Evolutionary conservation across 1,284 basidiomycete species (phyloP).

Genomic region (Moniliophthora roreri): DNA sequence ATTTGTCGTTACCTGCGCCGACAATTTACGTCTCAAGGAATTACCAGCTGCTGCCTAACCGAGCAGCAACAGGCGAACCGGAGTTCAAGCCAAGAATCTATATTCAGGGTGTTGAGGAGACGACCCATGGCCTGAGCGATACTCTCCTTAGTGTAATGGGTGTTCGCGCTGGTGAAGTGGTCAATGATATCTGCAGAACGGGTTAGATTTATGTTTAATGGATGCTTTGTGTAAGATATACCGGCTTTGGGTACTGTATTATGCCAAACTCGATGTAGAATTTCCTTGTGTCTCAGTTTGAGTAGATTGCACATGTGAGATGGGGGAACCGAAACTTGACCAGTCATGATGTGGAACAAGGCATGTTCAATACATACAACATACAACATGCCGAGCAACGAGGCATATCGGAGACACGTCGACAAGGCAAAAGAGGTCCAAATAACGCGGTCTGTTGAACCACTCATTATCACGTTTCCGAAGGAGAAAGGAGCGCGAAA

Average conservation of each 20-base stretch:
- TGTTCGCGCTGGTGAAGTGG: constrained; percentile 49
- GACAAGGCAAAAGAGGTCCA: neutral
- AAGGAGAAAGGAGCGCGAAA: neutral
- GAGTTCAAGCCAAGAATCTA: constrained; percentile 45
- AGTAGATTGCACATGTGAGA: too few species aligned
- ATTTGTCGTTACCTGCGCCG: constrained; percentile 21
- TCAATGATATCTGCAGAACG: constrained; percentile 35
- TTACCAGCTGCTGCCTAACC: constrained; percentile 42
- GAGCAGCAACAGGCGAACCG: constrained; percentile 15
- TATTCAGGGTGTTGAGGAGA: constrained; percentile 56
- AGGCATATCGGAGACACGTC: too few species aligned
- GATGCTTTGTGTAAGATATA: too few species aligned
- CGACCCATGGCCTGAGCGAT: constrained; percentile 59
- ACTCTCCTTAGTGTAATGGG: constrained; percentile 54
- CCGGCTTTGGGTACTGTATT: too few species aligned
- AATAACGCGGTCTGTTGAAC: constrained; percentile 15
- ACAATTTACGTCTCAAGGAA: constrained; percentile 44
- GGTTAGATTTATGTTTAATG: constrained; percentile 2
- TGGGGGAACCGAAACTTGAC: too few species aligned
- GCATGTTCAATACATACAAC: too few species aligned
- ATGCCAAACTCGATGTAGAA: too few species aligned
- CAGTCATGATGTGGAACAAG: too few species aligned
- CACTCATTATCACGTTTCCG: neutral
- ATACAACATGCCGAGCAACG: too few species aligned
- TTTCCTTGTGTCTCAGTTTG: too few species aligned